Evolutionary conservation across 768 basidiomycete species (phyloP), one percentile per base, ranked within the genome.

Genomic region (Lactifluus hygrophoroides): DNA sequence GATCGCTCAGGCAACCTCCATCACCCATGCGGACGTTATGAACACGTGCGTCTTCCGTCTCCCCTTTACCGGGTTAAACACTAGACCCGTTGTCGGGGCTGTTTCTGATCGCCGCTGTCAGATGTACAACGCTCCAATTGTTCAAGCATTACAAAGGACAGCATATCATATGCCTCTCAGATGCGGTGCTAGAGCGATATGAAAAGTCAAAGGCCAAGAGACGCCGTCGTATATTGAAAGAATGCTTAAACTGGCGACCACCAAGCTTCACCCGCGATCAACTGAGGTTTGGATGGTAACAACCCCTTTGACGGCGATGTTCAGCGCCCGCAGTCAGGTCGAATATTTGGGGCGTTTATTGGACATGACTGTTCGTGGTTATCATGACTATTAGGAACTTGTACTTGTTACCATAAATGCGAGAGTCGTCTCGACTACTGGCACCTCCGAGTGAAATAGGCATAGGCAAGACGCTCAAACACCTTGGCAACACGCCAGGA

Each of bases 11-110:
- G 88, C 84, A 74, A 98, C 95, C 3, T 80, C 90, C 16, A 94
- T 99, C 71, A 94, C 92, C 4, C 94, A 95, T 66, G 85, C 87
- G 30, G 96, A 99, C 70, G 85, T 99, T 57, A 93, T 95, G 88
- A 95, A 96, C 74, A 98, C 96, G 95, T 97, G 70, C 71, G 93
- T 84, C 10, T n/a, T n/a, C n/a, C n/a, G n/a, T n/a, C n/a, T n/a
- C n/a, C n/a, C 13, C 45, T 54, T 62, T 47, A 43, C 51, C 45
- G 9, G 28, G 43, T 23, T 28, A 35, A 14, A 32, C n/a, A n/a
- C 40, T 25, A 28, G 13, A 14, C 14, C 10, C 44, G 25, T 25
- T 38, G n/a, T n/a, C 32, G 25, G 0, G n/a, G n/a, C n/a, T 25
- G 8, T n/a, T 45, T 38, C 49, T 38, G 21, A 42, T 49, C 9